Evolutionary conservation across 768 basidiomycete genomes (phyloP).

Genomic region (Rubroboletus pulcherrimus): DNA sequence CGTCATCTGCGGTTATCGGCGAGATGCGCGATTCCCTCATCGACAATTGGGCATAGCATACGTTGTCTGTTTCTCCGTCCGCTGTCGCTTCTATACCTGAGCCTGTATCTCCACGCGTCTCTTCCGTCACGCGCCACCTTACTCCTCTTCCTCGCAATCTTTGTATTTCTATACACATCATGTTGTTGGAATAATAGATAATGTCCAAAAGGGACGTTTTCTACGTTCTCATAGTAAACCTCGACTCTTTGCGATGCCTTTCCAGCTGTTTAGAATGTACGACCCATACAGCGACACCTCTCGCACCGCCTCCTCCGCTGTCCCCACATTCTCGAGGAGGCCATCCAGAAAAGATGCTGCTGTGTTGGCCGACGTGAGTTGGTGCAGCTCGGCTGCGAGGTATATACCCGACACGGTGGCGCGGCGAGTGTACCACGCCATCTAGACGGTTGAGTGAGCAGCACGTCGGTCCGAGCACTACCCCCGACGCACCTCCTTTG

Average conservation of each 20-base stretch:
- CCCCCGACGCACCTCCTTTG: slow-evolving; percentile 49
- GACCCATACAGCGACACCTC: slow-evolving; percentile 54
- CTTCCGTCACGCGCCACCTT: not conserved
- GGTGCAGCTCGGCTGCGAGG: slow-evolving; percentile 77
- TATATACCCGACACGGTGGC: slow-evolving; percentile 66
- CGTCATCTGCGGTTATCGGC: slow-evolving; percentile 76
- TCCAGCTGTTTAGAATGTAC: slow-evolving; percentile 68
- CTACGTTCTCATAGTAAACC: slow-evolving; percentile 40
- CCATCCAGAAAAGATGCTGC: slow-evolving; percentile 62
- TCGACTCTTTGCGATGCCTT: slow-evolving; percentile 64
- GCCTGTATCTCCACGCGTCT: not conserved
- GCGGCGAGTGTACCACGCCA: slow-evolving; percentile 70
- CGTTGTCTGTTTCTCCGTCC: slow-evolving; percentile 12
- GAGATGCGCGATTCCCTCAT: slow-evolving; percentile 91
- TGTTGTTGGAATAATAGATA: slow-evolving; percentile 13
- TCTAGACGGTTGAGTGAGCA: slow-evolving; percentile 34
- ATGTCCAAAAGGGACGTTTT: slow-evolving; percentile 5
- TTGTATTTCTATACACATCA: slow-evolving; percentile 18
- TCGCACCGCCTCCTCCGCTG: slow-evolving; percentile 43
- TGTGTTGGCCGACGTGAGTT: slow-evolving; percentile 71
- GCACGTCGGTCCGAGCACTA: not conserved
- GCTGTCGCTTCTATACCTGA: slow-evolving; percentile 5
- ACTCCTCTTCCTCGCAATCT: slow-evolving; percentile 14
- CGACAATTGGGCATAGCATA: slow-evolving; percentile 80
- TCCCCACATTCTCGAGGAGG: slow-evolving; percentile 50